These are phyloP conservation scores for Naematelia encephala DNA, from an alignment of 768 basidiomycete genomes.

Conservation along the genomic window DNA sequence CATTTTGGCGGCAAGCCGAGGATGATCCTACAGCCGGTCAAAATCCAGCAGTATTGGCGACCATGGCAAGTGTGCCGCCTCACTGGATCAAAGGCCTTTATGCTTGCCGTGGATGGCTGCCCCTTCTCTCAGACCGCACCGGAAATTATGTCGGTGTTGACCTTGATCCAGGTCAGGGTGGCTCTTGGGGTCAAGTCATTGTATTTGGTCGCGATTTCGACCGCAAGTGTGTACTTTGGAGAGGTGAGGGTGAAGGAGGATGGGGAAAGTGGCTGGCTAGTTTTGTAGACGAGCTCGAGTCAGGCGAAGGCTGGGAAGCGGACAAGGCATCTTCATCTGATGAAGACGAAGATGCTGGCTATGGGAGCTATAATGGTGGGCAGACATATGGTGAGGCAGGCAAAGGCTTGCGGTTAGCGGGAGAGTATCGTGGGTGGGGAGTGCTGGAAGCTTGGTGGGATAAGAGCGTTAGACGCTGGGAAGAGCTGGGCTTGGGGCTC, in stretches of 20 bases:
- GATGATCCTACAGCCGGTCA: constrained; percentile 79
- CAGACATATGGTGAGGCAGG: constrained; percentile 67
- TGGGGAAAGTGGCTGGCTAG: constrained; percentile 92
- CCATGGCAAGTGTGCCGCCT: constrained; percentile 85
- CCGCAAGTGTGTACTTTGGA: constrained; percentile 91
- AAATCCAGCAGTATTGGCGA: constrained; percentile 65
- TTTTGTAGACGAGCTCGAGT: constrained; percentile 90
- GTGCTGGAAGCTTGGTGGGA: constrained; percentile 93
- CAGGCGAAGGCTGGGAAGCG: constrained; percentile 80
- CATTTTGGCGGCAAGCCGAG: constrained; percentile 92
- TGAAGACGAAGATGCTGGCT: constrained; percentile 51
- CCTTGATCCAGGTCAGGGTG: constrained; percentile 66
- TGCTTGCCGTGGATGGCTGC: constrained; percentile 94
- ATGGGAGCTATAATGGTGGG: constrained; percentile 47
- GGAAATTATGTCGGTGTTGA: constrained; percentile 98
- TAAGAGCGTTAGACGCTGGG: constrained; percentile 79
- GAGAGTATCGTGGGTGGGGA: constrained; percentile 88
- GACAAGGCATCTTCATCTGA: constrained; percentile 53
- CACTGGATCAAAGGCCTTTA: constrained; percentile 85
- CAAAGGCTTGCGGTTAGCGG: constrained; percentile 69
- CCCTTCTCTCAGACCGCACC: constrained; percentile 84
- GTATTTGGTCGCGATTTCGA: constrained; percentile 99
- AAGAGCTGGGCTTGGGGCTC: constrained; percentile 68
- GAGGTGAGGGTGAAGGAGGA: constrained; percentile 81
- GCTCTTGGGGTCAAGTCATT: constrained; percentile 85